Evolutionary conservation across 768 basidiomycete genomes (phyloP), one percentile per base, ranked within the genome.

Genomic region (Obba rivulosa): DNA sequence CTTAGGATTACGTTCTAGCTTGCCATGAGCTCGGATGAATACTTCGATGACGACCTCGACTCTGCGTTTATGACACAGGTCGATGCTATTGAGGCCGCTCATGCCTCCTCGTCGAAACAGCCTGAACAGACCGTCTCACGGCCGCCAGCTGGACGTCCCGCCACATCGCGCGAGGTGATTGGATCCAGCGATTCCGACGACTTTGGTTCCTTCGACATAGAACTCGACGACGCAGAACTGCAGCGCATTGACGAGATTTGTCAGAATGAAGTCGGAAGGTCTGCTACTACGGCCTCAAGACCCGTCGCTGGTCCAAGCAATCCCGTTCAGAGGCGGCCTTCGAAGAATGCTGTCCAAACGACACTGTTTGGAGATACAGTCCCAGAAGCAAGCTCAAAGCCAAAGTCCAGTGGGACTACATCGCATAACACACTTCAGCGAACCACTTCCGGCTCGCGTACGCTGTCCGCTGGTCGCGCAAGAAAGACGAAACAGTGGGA

Each of bases 401-500:
- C 52, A 7, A 54, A 24, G 9, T 37, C 64, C 66, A 52, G 41
- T 14, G 34, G 40, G 14, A 64, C 65, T 20, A 57, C 68, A 34
- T 65, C 70, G 4, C n/a, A n/a, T n/a, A n/a, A n/a, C n/a, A n/a
- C n/a, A n/a, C 54, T 71, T 34, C 71, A 71, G 51, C 63, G 70
- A 46, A 68, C 69, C 14, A 77, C 73, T 53, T 75, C 80, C 0
- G 62, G 54, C 35, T 51, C 50, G 11, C 56, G 56, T 22, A 59
- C 53, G 41, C 43, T 54, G 2, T 41, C 60, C 17, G 51, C 50
- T 2, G 58, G 57, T 18, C 54, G 52, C 21, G 50, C 54, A 17
- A 61, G 58, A 54, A 83, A 86, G 64, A 80, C 76, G 1, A 97
- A 95, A 70, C 71, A 74, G 41, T 99, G 96, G 96, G 92, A 98